Conservation (phyloP, 495 filamentous ascomycete species). For the Tuber umbilicatum region DNA sequence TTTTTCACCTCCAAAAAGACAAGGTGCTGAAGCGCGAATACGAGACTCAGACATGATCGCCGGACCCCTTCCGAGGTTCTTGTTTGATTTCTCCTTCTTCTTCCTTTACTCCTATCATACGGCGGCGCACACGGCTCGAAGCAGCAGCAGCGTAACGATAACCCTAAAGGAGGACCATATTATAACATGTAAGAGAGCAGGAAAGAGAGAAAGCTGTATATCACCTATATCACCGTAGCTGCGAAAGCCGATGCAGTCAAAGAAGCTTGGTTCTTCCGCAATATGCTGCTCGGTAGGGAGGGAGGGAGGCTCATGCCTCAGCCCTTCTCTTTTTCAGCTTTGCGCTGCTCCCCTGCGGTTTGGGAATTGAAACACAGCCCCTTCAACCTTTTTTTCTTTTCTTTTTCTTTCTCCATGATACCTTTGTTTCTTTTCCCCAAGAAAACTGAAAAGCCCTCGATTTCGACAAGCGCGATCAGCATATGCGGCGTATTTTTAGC, state of each 20-base stretch:
- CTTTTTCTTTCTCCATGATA: not conserved
- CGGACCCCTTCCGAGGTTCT: not conserved
- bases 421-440: not conserved
- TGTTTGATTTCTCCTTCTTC: not conserved
- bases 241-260: not conserved
- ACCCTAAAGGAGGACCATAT: not conserved
- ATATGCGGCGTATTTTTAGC: not conserved
- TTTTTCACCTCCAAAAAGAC: not conserved
- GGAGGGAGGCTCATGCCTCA: conserved; percentile 1
- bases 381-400: conserved; percentile 9
- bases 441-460: not conserved
- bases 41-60: not conserved
- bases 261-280: not conserved
- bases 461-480: not conserved
- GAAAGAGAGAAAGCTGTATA: not conserved
- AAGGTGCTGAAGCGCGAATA: not conserved
- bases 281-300: not conserved
- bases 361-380: conserved; percentile 6
- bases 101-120: not conserved
- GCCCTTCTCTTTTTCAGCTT: not conserved
- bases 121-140: not conserved
- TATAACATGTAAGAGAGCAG: not conserved
- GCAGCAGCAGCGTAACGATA: not conserved
- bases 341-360: not conserved
- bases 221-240: too few relatives aligned